These are phyloP conservation scores for Tylopilus microsporus DNA, from an alignment of 1,284 basidiomycete species.

Conservation along the genomic window DNA sequence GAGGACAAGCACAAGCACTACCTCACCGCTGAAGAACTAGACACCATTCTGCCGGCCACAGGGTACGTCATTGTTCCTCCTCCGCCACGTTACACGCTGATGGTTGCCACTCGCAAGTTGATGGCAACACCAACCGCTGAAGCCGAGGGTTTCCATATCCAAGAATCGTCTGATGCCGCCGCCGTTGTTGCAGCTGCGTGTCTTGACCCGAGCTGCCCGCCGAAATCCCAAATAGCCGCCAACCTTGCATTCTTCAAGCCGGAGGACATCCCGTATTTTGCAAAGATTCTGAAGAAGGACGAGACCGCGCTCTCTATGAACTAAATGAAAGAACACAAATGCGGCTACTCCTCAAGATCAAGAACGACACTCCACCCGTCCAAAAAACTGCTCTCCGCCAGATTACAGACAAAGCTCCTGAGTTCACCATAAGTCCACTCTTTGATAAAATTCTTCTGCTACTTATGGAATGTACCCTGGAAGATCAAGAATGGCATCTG, in stretches of 20 bases:
- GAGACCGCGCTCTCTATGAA: conserved; percentile 73
- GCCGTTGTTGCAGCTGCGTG: conserved; percentile 83
- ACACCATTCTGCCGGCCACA: conserved; percentile 79
- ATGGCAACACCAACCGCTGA: conserved; percentile 70
- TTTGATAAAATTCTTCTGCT: conserved; percentile 99
- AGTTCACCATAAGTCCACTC: conserved; percentile 97
- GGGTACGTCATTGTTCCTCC: conserved; percentile 93
- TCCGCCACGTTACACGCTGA: conserved; percentile 88
- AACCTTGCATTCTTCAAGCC: conserved; percentile 97
- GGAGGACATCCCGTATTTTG: conserved; percentile 97
- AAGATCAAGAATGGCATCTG: conserved; percentile 98
- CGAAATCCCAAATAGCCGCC: conserved; percentile 94
- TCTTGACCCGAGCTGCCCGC: conserved; percentile 93
- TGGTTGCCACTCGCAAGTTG: conserved; percentile 75
- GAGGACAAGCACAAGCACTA: conserved; percentile 95
- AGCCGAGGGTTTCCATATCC: conserved; percentile 89
- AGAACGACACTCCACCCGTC: conserved; percentile 98
- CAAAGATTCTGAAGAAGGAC: conserved; percentile 93
- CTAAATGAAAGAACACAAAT: conserved; percentile 98
- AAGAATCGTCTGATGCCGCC: conserved; percentile 88
- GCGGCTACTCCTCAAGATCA: conserved; percentile 98
- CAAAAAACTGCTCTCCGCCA: conserved; percentile 96
- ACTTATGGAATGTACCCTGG: conserved; percentile 97
- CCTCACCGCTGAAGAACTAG: conserved; percentile 93
- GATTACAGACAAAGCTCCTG: conserved; percentile 99